Evolutionary conservation across 257 asterid genomes (phyloP).

Genomic region (Ilex asprella): DNA sequence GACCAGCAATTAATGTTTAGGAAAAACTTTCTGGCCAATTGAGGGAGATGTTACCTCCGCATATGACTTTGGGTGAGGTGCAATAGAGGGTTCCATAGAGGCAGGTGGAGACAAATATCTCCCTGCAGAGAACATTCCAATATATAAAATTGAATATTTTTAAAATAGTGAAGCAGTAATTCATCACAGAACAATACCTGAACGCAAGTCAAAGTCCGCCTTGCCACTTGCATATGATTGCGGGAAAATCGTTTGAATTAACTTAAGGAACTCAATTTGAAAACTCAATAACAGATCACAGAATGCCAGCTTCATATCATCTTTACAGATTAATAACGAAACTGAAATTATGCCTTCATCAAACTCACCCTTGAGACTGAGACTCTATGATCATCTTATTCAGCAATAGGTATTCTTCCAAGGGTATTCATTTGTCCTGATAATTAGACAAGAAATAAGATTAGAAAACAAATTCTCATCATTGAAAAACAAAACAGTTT

Average conservation of each 20-base stretch:
- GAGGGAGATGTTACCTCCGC: slow-evolving; percentile 58
- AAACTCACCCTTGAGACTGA: slow-evolving; percentile 52
- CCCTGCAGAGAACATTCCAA: slow-evolving; percentile 38
- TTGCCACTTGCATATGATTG: slow-evolving; percentile 69
- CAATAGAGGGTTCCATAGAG: slow-evolving; percentile 55
- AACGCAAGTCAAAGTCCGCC: slow-evolving; percentile 37
- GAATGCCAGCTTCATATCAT: neutral
- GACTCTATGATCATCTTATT: slow-evolving; percentile 32
- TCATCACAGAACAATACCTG: slow-evolving; percentile 48
- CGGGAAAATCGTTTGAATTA: slow-evolving; percentile 51
- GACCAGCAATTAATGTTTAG: neutral
- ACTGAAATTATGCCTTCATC: slow-evolving; percentile 1
- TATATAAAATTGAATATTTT: slow-evolving; percentile 8
- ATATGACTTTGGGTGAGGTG: slow-evolving; percentile 78
- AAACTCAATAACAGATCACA: neutral
- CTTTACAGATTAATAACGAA: too few species aligned
- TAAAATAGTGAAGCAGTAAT: slow-evolving; percentile 2
- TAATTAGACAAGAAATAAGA: slow-evolving; percentile 12
- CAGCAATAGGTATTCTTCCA: slow-evolving; percentile 36
- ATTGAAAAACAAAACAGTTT: too few species aligned
- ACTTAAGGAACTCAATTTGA: too few species aligned
- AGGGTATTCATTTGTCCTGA: slow-evolving; percentile 50
- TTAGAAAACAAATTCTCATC: too few species aligned
- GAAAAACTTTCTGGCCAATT: too few species aligned
- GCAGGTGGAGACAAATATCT: slow-evolving; percentile 65